Evolutionary conservation across 345 rosid species (phyloP).

Genomic region (Hibiscus syriacus): DNA sequence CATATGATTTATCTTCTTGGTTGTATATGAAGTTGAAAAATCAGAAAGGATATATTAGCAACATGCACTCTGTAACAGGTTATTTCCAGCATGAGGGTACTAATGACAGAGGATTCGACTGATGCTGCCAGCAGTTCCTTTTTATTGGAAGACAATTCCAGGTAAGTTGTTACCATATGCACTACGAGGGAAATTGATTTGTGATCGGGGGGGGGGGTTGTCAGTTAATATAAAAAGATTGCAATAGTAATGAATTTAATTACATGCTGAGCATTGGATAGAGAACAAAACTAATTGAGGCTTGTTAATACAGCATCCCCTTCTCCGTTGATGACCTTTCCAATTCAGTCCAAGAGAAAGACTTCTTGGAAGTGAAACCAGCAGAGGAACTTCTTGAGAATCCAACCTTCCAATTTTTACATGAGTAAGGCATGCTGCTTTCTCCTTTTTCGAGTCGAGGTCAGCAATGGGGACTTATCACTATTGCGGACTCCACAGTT

Average conservation of each 20-base stretch:
- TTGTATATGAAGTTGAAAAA: background rate
- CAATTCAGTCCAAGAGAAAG: constrained; percentile 70
- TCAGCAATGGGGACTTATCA: constrained; percentile 11
- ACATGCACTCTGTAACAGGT: constrained; percentile 41
- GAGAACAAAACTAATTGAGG: constrained; percentile 6
- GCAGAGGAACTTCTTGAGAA: constrained; percentile 76
- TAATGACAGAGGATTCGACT: constrained; percentile 94
- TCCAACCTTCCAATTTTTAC: constrained; percentile 78
- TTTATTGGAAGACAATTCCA: constrained; percentile 88
- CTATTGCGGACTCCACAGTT: constrained; percentile 2
- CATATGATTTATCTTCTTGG: background rate
- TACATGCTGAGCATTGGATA: background rate
- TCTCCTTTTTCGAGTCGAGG: constrained; percentile 4
- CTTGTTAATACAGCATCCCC: constrained; percentile 58
- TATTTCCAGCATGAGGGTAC: constrained; percentile 92
- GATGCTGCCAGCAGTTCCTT: constrained; percentile 79
- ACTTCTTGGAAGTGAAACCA: constrained; percentile 66
- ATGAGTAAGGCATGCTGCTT: constrained; percentile 35
- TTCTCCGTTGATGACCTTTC: constrained; percentile 93
- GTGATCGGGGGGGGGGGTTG: background rate
- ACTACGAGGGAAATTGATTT: background rate
- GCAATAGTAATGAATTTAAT: background rate
- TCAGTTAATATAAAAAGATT: background rate
- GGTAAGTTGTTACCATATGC: constrained; percentile 32
- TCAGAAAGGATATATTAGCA: constrained; percentile 2